Percentiles rank a stretch among this genome's conserved stretches.
phyloP scores from a whole-genome alignment of 441 rosid genomes.

The Croton setiger region DNA sequence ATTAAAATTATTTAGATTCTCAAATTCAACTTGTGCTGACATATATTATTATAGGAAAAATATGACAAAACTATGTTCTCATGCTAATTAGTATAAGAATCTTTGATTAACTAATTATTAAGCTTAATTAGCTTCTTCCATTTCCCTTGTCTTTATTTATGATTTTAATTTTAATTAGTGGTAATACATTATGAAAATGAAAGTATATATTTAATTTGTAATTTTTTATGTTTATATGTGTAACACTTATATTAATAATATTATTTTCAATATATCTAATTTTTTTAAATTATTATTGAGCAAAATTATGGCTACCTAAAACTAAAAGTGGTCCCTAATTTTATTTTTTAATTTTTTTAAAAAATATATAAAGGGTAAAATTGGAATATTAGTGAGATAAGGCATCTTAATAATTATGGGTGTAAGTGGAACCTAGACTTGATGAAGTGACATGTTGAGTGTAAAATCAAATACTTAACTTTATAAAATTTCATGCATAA shows the following conservation, averaged over 20 bases:
- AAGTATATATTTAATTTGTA: background rate
- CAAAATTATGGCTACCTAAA: background rate
- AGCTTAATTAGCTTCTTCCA: no score
- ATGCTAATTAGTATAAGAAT: no score
- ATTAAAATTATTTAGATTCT: no score
- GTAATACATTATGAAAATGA: slow-evolving; percentile 12
- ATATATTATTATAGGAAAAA: no score
- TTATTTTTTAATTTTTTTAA: no score
- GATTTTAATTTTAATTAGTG: background rate
- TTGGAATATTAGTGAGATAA: background rate
- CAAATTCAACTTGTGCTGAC: no score
- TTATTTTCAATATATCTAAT: background rate
- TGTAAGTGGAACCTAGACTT: background rate
- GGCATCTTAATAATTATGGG: background rate
- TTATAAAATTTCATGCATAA: slow-evolving; percentile 4
- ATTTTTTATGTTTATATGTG: no score
- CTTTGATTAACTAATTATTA: no score
- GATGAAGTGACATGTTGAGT: slow-evolving; percentile 2
- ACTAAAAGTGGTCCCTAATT: slow-evolving; percentile 6
- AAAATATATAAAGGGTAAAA: no score
- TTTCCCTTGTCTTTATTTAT: no score
- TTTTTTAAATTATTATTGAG: background rate
- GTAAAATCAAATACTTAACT: background rate
- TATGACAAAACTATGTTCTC: no score
- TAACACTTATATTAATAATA: no score